Evolutionary conservation across 2,329 filamentous ascomycete species (phyloP).

Genomic region (Trichoderma afroharzianum): DNA sequence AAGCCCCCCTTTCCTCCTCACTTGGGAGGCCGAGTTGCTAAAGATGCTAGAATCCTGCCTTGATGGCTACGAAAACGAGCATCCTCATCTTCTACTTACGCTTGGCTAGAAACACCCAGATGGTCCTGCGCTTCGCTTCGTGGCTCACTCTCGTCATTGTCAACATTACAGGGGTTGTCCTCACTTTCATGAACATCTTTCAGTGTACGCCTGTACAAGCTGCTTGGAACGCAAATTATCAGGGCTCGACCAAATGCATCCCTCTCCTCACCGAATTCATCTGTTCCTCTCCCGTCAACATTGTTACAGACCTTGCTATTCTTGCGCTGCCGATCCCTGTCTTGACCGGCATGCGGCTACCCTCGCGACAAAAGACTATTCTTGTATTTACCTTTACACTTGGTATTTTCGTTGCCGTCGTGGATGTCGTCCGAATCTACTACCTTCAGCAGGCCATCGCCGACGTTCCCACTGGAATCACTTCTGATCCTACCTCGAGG

Average conservation of each 20-base stretch:
- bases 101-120: constrained; percentile 72
- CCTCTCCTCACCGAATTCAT: constrained; percentile 61
- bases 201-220: constrained; percentile 76
- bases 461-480: constrained; percentile 36
- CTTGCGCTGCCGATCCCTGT: constrained; percentile 85
- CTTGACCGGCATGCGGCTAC: constrained; percentile 79
- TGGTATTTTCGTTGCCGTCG: constrained; percentile 80
- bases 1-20: constrained; percentile 24
- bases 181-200: constrained; percentile 84
- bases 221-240: constrained; percentile 52
- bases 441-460: constrained; percentile 74
- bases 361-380: constrained; percentile 81
- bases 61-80: constrained; percentile 92
- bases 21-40: neutral
- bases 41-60: constrained; percentile 67
- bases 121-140: constrained; percentile 75
- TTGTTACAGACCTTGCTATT: constrained; percentile 85
- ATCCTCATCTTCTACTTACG: constrained; percentile 87
- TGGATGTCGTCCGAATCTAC: constrained; percentile 86
- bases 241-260: constrained; percentile 44
- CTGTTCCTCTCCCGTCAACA: constrained; percentile 82
- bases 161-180: constrained; percentile 70
- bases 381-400: constrained; percentile 81
- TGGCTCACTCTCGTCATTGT: constrained; percentile 74
- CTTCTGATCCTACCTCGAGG: constrained; percentile 37